These are phyloP conservation scores for Syzygium malaccense DNA, from an alignment of 441 rosid genomes.

Conservation along the genomic window DNA sequence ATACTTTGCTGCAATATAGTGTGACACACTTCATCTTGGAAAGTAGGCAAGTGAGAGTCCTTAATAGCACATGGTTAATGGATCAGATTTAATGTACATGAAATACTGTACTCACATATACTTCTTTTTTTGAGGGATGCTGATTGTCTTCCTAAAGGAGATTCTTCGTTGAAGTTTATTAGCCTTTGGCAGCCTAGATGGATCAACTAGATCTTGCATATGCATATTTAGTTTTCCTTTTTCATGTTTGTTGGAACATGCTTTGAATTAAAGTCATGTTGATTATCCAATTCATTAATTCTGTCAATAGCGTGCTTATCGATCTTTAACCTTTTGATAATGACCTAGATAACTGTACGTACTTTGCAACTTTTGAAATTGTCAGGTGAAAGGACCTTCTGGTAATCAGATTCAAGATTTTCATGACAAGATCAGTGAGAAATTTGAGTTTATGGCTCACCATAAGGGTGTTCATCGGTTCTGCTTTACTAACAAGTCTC, in stretches of 20 bases:
- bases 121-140: neutral
- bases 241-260: neutral
- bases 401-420: constrained; percentile 57
- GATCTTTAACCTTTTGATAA: neutral
- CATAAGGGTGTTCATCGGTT: constrained; percentile 59
- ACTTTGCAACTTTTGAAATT: constrained; percentile 10
- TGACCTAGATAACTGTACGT: neutral
- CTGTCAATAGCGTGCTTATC: neutral
- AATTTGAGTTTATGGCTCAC: constrained; percentile 50
- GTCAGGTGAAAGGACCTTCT: constrained; percentile 57
- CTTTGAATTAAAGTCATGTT: neutral
- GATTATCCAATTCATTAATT: neutral
- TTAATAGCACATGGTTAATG: neutral
- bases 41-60: neutral
- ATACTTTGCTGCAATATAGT: neutral
- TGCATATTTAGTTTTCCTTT: neutral
- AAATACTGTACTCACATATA: neutral
- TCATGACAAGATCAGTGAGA: constrained; percentile 58
- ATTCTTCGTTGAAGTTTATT: neutral
- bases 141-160: neutral
- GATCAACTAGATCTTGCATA: neutral
- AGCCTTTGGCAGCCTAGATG: neutral
- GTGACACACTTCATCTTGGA: neutral
- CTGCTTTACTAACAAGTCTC: constrained; percentile 68
- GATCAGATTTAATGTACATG: neutral